phyloP scores from a whole-genome alignment of 2,329 filamentous ascomycete species.

The Cytospora piceicola region DNA sequence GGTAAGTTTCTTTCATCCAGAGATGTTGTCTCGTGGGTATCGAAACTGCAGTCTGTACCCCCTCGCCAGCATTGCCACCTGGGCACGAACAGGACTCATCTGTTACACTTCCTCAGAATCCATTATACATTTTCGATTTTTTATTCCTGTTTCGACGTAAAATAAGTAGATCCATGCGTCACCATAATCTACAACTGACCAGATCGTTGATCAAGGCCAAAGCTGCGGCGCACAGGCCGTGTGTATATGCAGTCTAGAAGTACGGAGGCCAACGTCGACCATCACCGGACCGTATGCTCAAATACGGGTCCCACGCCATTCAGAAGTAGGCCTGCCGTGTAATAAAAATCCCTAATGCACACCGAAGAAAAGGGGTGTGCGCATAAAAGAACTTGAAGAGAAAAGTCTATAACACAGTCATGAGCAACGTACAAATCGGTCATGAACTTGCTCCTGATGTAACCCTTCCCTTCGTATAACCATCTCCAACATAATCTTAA shows the following conservation, averaged over 20 bases:
- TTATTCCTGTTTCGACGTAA: neutral
- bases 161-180: neutral
- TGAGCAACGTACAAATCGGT: slow-evolving; percentile 19
- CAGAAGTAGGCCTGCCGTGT: neutral
- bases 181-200: slow-evolving; percentile 19
- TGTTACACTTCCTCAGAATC: no score
- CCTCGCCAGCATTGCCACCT: no score
- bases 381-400: slow-evolving; percentile 4
- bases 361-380: slow-evolving; percentile 2
- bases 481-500: slow-evolving; percentile 2
- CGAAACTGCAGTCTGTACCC: no score
- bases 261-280: slow-evolving; percentile 4
- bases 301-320: slow-evolving; percentile 5
- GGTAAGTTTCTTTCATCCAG: no score
- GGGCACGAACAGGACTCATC: no score
- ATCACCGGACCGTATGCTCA: neutral
- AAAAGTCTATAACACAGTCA: slow-evolving; percentile 25
- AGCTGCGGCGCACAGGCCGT: neutral
- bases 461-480: slow-evolving; percentile 2
- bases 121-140: neutral
- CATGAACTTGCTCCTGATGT: slow-evolving; percentile 9
- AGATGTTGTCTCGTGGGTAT: no score
- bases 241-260: slow-evolving; percentile 20
- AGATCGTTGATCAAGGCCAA: neutral
- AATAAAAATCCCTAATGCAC: neutral